Conservation (phyloP, 148 eudicot species). For the Rheum nobile region DNA sequence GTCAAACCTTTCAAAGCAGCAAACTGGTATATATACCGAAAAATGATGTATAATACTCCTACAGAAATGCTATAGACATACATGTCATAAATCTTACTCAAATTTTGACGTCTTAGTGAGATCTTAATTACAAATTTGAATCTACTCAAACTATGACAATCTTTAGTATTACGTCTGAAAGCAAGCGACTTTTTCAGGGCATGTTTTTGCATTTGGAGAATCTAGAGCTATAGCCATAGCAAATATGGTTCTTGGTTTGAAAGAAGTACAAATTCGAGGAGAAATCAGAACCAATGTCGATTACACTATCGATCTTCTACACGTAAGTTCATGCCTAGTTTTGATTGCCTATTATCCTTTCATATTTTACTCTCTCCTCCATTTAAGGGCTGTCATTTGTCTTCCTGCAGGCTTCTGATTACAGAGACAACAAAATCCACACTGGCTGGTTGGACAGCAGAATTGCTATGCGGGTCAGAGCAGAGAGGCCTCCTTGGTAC, state of each 20-base stretch:
- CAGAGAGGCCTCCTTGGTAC: conserved; percentile 99
- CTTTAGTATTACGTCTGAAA: not conserved
- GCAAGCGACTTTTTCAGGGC: conserved; percentile 40
- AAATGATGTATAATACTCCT: not conserved
- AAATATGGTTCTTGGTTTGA: conserved; percentile 97
- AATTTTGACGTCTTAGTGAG: not conserved
- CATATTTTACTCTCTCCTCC: not conserved
- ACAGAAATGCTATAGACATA: not conserved
- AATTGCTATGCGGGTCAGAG: conserved; percentile 98
- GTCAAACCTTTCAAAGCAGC: not conserved
- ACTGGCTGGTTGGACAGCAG: conserved; percentile 99
- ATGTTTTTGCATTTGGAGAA: conserved; percentile 98
- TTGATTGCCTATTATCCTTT: not conserved
- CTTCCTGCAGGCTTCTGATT: conserved; percentile 68
- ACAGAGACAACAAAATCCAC: conserved; percentile 83
- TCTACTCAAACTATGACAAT: not conserved
- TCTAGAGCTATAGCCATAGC: conserved; percentile 94
- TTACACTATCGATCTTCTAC: conserved; percentile 84
- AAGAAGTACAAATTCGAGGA: conserved; percentile 96
- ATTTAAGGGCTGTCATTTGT: not conserved
- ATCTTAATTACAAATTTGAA: not conserved
- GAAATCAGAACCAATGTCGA: conserved; percentile 97
- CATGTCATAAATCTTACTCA: not conserved
- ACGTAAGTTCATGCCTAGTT: conserved; percentile 34
- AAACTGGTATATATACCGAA: not conserved